Evolutionary conservation across 345 rosid species (phyloP).

Genomic region (Linum trigynum): DNA sequence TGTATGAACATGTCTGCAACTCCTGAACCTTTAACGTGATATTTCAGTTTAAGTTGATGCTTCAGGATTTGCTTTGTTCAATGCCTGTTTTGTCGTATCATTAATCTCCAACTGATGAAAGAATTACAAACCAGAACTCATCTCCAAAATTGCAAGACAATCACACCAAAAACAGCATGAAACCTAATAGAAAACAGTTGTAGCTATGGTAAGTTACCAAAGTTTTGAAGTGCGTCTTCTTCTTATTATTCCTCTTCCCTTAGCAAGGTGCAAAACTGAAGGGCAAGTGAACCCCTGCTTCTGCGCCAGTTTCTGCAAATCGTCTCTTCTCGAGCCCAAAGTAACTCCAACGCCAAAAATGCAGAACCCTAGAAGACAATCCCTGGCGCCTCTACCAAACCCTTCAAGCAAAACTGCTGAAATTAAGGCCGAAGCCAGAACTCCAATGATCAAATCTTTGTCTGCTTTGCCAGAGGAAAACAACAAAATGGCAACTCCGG

Average conservation of each 20-base stretch:
- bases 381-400: slow-evolving; percentile 18
- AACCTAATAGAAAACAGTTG: too few species aligned
- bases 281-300: slow-evolving; percentile 14
- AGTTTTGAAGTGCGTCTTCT: slow-evolving; percentile 9
- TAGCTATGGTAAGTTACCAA: too few species aligned
- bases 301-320: slow-evolving; percentile 20
- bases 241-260: slow-evolving; percentile 22
- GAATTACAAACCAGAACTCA: too few species aligned
- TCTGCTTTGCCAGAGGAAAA: slow-evolving; percentile 18
- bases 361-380: slow-evolving; percentile 29
- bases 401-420: slow-evolving; percentile 12
- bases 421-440: slow-evolving; percentile 24
- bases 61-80: too few species aligned
- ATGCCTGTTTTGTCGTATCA: too few species aligned
- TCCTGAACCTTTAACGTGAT: too few species aligned
- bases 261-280: slow-evolving; percentile 15
- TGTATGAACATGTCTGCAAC: background rate
- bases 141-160: too few species aligned
- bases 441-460: slow-evolving; percentile 16
- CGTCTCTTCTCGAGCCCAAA: slow-evolving; percentile 22
- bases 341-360: slow-evolving; percentile 25
- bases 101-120: too few species aligned
- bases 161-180: too few species aligned
- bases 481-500: slow-evolving; percentile 18
- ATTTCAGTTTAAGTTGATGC: too few species aligned